Percentiles rank a stretch among this genome's conserved stretches.
These are phyloP conservation scores for Cordyceps fumosorosea DNA, from an alignment of 2,329 filamentous ascomycete genomes.

Conservation along the genomic window DNA sequence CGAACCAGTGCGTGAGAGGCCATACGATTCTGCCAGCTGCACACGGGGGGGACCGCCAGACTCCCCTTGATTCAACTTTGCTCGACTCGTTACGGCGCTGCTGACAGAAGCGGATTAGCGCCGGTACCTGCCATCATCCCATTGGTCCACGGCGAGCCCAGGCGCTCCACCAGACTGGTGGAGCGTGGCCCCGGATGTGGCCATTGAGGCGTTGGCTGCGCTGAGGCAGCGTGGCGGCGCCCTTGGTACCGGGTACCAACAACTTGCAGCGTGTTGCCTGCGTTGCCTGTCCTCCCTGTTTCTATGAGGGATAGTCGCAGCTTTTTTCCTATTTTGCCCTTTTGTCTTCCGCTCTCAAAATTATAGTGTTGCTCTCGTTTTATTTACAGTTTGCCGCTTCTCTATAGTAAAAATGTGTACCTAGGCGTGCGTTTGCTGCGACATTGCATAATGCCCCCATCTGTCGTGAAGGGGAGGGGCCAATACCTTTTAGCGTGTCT, in stretches of 20 bases:
- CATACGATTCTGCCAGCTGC: not conserved
- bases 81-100: constrained; percentile 7
- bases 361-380: no score
- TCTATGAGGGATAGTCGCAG: no score
- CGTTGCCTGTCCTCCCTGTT: not conserved
- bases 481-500: not conserved
- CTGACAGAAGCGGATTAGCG: not conserved
- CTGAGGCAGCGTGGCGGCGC: not conserved
- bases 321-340: no score
- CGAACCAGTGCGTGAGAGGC: not conserved
- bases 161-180: not conserved
- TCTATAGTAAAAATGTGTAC: no score
- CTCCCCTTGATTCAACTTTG: constrained; percentile 12
- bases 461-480: not conserved
- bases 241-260: not conserved
- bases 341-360: no score
- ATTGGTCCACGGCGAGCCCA: constrained; percentile 8
- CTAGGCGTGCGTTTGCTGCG: not conserved
- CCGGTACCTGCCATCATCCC: not conserved
- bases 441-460: not conserved
- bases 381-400: no score
- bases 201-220: constrained; percentile 3
- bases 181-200: not conserved
- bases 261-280: not conserved
- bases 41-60: not conserved